Evolutionary conservation across 805 yeast genomes (phyloP).

Genomic region (Phaffomyces thermotolerans): DNA sequence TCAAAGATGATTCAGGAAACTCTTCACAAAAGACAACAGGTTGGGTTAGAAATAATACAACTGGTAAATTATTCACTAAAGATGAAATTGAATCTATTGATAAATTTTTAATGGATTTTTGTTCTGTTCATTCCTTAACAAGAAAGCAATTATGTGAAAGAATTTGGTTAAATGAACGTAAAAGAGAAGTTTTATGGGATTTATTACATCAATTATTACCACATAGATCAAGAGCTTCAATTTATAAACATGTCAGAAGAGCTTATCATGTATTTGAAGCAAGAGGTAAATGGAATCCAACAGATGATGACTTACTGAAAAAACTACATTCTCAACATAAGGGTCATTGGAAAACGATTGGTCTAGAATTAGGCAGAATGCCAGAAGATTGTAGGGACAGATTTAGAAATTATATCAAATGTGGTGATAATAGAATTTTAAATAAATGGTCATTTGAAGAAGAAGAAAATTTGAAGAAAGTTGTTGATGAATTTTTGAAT

Average conservation of each 20-base stretch:
- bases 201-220: constrained; percentile 72
- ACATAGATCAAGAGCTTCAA: constrained; percentile 77
- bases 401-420: constrained; percentile 92
- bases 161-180: constrained; percentile 81
- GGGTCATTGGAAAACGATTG: constrained; percentile 87
- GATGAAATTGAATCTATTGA: constrained; percentile 71
- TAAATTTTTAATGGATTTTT: constrained; percentile 62
- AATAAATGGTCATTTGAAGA: constrained; percentile 78
- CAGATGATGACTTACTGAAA: constrained; percentile 66
- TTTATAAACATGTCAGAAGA: constrained; percentile 88
- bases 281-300: constrained; percentile 85
- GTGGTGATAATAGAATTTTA: constrained; percentile 69
- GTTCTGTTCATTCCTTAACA: constrained; percentile 52
- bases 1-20: not conserved
- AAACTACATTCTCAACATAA: constrained; percentile 57
- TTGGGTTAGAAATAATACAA: constrained; percentile 20
- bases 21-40: constrained; percentile 21
- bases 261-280: constrained; percentile 81
- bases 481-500: constrained; percentile 44
- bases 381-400: constrained; percentile 97
- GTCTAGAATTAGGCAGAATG: constrained; percentile 78
- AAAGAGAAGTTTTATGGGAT: constrained; percentile 89
- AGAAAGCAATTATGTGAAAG: constrained; percentile 70
- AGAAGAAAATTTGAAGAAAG: constrained; percentile 52
- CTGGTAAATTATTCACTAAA: constrained; percentile 38